Evolutionary conservation across 805 yeast genomes (phyloP), one percentile per base, ranked within the genome.

Genomic region (Ogataea chonburiensis): DNA sequence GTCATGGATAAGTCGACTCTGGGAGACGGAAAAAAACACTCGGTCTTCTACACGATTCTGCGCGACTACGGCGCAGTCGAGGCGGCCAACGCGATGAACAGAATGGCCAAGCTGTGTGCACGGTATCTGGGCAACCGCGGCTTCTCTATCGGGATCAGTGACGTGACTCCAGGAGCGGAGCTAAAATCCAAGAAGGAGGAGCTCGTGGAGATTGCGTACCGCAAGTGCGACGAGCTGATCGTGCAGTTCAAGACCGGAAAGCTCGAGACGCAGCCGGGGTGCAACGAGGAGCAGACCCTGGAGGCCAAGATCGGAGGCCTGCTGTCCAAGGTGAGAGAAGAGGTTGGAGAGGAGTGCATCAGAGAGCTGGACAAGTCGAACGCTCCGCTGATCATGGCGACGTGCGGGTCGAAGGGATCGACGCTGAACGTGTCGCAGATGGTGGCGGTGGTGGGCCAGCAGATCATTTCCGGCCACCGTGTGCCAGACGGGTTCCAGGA

Each of bases 401-500:
- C 96, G 2, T 93, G 98, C 74, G 99, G 99, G 52, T 91, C 98
- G 26, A 93, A 93, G 63, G 99, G 99, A 64, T 93, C 98, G 24
- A 88, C 96, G 0, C 75, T 94, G 45, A 93, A 93, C 63, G 98
- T 93, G 19, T 93, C 98, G 10, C 99, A 93, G 70, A 93, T 93
- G 99, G 98, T 93, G 73, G 99, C 99, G 0, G 96, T 91, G 59
- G 98, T 93, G 18, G 98, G 98, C 37, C 99, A 93, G 68, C 99
- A 93, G 66, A 93, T 93, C 69, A 93, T 93, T 51, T 81, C 96
- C 4, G 99, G 99, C 64, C 86, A 87, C 60, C 95, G 99, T 75
- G 98, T 93, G 44, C 98, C 98, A 16, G 96, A 93, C 71, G 99
- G 99, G n/a, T 93, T 93, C 74, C 98, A 93, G 64, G 98, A 93